A percentile compares a stretch with the other conserved stretches of the same genome.
phyloP scores from a whole-genome alignment of 139 green algal species.

The Micractinium sp. region DNA sequence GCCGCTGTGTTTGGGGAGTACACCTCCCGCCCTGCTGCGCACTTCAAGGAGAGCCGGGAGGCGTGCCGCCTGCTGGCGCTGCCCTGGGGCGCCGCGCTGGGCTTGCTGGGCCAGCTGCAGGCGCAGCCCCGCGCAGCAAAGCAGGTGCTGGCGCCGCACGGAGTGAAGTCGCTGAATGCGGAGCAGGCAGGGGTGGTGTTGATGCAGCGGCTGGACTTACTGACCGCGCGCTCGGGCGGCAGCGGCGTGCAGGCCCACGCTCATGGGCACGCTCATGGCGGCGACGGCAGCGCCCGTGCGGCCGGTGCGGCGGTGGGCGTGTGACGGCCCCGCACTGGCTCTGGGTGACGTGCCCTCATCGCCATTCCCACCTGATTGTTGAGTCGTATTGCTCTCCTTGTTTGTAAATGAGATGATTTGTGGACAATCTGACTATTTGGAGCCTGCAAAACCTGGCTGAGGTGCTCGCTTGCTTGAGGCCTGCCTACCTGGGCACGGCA shows the following conservation, averaged over 20 bases:
- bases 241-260: neutral
- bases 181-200: conserved; percentile 42
- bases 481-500: no score
- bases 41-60: conserved; percentile 62
- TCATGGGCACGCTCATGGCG: neutral
- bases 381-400: no score
- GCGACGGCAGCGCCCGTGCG: neutral
- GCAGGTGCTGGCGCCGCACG: conserved; percentile 9
- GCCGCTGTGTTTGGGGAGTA: conserved; percentile 49
- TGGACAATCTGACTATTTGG: no score
- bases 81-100: neutral
- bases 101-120: conserved; percentile 14
- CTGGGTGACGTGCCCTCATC: no score
- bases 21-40: conserved; percentile 51
- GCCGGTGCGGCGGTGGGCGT: neutral
- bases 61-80: conserved; percentile 41
- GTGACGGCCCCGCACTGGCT: neutral
- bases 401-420: no score
- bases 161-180: conserved; percentile 31
- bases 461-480: no score
- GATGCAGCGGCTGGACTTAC: conserved; percentile 33
- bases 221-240: neutral
- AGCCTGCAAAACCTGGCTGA: no score
- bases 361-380: no score
- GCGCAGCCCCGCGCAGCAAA: neutral